Conservation (phyloP, 306 rosid genomes). For the Ziziphus jujuba region DNA sequence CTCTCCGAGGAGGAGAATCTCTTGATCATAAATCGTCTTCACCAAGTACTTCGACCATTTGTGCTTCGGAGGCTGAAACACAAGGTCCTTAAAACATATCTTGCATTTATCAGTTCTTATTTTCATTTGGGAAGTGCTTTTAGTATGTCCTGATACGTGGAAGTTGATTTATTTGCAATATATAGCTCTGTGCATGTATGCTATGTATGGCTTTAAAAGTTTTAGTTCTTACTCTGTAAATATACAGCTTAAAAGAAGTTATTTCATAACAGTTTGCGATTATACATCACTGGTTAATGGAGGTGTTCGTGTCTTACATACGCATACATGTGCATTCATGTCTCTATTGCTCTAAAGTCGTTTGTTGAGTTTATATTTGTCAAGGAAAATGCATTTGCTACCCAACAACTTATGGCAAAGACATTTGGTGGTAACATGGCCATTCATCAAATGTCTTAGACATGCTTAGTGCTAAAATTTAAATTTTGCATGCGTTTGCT, state of each 20-base stretch:
- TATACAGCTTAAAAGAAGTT: background rate
- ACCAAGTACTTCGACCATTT: slow-evolving; percentile 98
- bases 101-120: slow-evolving; percentile 17
- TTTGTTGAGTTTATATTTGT: background rate
- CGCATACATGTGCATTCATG: slow-evolving; percentile 1
- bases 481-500: too few species aligned
- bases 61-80: slow-evolving; percentile 98
- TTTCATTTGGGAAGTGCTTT: background rate
- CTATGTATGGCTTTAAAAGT: background rate
- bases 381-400: background rate
- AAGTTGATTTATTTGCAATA: background rate
- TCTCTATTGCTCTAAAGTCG: background rate
- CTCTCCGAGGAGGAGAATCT: slow-evolving; percentile 99
- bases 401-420: background rate
- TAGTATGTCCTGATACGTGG: background rate
- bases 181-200: background rate
- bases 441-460: too few species aligned
- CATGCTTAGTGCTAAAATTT: too few species aligned
- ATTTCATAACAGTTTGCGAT: too few species aligned
- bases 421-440: background rate
- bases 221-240: background rate
- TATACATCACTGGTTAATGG: too few species aligned
- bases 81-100: slow-evolving; percentile 59
- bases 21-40: slow-evolving; percentile 96
- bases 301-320: background rate